These are phyloP conservation scores for Themeda triandra DNA, from an alignment of 176 grass and related monocot genomes.

Conservation along the genomic window DNA sequence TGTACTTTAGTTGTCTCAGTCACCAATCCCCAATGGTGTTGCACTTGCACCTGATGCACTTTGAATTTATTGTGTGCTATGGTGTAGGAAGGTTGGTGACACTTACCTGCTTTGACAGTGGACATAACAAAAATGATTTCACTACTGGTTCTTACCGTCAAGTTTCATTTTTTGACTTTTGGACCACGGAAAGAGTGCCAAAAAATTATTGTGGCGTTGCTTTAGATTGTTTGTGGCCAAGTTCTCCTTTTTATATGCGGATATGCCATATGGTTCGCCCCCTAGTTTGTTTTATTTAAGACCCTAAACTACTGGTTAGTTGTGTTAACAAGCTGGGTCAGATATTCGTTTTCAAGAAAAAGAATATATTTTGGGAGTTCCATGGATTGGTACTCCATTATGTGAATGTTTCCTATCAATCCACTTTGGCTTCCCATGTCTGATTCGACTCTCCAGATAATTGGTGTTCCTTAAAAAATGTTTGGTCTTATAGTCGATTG, in stretches of 20 bases:
- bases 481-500: background rate
- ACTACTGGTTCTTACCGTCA: background rate
- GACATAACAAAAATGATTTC: background rate
- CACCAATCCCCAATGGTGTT: background rate
- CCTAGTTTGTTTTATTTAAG: background rate
- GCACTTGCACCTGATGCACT: background rate
- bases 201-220: background rate
- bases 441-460: background rate
- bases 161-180: background rate
- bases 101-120: background rate
- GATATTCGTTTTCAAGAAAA: background rate
- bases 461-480: background rate
- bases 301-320: background rate
- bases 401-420: background rate
- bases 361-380: background rate
- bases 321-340: background rate
- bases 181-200: background rate
- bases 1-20: background rate
- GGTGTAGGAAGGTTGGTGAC: background rate
- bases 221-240: background rate
- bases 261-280: too few relatives aligned
- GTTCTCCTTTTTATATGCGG: background rate
- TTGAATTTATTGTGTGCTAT: background rate
- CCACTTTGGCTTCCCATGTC: slow-evolving; percentile 15
- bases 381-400: background rate